These are phyloP conservation scores for Eucalyptus curtisii DNA, from an alignment of 345 rosid genomes.

Conservation along the genomic window DNA sequence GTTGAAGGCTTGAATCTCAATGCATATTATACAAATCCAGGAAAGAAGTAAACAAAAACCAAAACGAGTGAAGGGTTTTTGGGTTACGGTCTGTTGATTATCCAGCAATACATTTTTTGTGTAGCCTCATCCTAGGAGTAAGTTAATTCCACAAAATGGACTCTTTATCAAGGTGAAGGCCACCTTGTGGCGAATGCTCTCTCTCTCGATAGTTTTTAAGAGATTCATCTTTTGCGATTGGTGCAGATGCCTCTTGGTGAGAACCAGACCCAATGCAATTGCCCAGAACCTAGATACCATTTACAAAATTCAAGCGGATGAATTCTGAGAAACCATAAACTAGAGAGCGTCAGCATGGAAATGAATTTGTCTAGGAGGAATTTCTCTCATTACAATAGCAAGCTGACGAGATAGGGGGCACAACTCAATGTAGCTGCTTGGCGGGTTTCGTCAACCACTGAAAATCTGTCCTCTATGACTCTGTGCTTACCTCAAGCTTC, in stretches of 20 bases:
- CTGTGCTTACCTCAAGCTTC: constrained; percentile 14
- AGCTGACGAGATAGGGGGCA: not conserved
- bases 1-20: not conserved
- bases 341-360: not conserved
- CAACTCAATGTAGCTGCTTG: not conserved
- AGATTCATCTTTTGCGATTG: not conserved
- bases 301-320: not conserved
- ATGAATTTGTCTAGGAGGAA: not conserved
- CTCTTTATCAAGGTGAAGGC: not conserved
- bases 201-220: not conserved
- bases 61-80: not conserved
- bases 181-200: not conserved
- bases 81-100: not conserved
- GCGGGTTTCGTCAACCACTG: not conserved
- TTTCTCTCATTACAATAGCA: not conserved
- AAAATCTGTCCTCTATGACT: not conserved
- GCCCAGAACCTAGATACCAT: not conserved
- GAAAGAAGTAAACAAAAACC: not conserved
- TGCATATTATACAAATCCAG: not conserved
- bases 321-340: not conserved
- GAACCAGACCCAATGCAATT: too few species aligned
- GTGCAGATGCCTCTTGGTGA: not conserved
- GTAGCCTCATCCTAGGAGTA: not conserved
- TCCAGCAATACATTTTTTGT: not conserved
- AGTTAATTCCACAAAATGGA: not conserved